phyloP scores from a whole-genome alignment of 164 flowering plant species.

The Brasenia schreberi region DNA sequence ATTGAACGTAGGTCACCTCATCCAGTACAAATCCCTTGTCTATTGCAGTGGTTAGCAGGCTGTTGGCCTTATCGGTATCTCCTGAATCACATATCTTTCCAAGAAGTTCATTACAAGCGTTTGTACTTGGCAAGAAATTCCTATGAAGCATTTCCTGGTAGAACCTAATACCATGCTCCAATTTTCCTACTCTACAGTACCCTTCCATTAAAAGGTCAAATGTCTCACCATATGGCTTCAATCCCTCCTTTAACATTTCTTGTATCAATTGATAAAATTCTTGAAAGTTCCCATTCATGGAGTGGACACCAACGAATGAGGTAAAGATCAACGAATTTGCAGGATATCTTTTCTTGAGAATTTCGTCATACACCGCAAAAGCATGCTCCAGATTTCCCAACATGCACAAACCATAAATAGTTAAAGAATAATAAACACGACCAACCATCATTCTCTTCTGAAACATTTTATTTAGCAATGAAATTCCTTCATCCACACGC shows the following conservation, averaged over 20 bases:
- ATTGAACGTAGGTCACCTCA: constrained; percentile 42
- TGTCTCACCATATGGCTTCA: constrained; percentile 59
- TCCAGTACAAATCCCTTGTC: constrained; percentile 59
- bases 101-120: constrained; percentile 45
- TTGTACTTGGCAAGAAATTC: constrained; percentile 44
- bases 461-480: constrained; percentile 52
- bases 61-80: constrained; percentile 34
- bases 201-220: constrained; percentile 52
- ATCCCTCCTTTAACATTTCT: constrained; percentile 46
- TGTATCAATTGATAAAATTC: constrained; percentile 36
- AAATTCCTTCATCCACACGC: constrained; percentile 42
- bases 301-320: constrained; percentile 39
- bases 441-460: constrained; percentile 59
- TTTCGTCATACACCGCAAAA: constrained; percentile 38
- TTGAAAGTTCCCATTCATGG: constrained; percentile 30
- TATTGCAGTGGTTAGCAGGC: constrained; percentile 36
- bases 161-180: constrained; percentile 30
- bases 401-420: constrained; percentile 38
- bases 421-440: constrained; percentile 48
- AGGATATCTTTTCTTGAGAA: constrained; percentile 59
- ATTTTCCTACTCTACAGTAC: constrained; percentile 26
- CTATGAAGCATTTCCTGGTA: constrained; percentile 44
- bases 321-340: constrained; percentile 58
- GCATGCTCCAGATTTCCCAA: constrained; percentile 31
- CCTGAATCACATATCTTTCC: constrained; percentile 28